Base-by-base conservation (phyloP, 306 rosid species). In the Lagenaria siceraria region DNA sequence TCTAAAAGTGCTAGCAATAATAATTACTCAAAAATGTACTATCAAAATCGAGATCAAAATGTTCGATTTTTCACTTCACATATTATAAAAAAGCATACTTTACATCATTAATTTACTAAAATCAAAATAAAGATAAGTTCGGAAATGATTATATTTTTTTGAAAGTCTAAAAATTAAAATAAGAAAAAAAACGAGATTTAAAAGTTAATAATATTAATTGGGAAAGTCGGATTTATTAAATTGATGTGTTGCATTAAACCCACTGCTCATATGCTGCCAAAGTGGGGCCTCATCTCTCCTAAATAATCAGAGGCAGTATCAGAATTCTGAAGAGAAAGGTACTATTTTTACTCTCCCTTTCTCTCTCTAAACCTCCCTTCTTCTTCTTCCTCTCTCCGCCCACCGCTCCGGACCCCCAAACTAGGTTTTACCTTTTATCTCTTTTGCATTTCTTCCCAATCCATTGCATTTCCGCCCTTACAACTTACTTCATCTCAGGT, bases 281-380 rank as follows among this genome's bases (percentile, higher is more conserved):
- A 24, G 76, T 66, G 80, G 80, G 80, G 54, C 55, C 80, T 72
- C 2, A 6, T 19, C 35, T 65, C 80, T 65, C 64, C 80, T 49
- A 78, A 65, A 51, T 78, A 78, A 22, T 78, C 80, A 65, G 80
- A 78, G 64, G 49, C 52, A 64, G 75, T 48, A n/a, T 63, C 66
- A 22, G 27, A 63, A 24, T 25, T 14, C 61, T n/a, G 51, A 63
- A 38, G 21, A 51, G 10, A 64, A 46, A 56, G 51, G 35, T 38
- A 75, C 49, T 54, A 75, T 74, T 74, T 46, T 52, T 33, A 29
- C 69, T 27, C 79, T 14, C 79, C 27, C 13, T 63, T 54, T 62
- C 43, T 63, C 46, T 38, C 79, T 35, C 53, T 75, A n/a, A 4
- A 0, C 35, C 53, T 27, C 55, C 55, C 21, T 1, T 51, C 8